Conservation (phyloP, 345 rosid genomes). For the Firmiana major region DNA sequence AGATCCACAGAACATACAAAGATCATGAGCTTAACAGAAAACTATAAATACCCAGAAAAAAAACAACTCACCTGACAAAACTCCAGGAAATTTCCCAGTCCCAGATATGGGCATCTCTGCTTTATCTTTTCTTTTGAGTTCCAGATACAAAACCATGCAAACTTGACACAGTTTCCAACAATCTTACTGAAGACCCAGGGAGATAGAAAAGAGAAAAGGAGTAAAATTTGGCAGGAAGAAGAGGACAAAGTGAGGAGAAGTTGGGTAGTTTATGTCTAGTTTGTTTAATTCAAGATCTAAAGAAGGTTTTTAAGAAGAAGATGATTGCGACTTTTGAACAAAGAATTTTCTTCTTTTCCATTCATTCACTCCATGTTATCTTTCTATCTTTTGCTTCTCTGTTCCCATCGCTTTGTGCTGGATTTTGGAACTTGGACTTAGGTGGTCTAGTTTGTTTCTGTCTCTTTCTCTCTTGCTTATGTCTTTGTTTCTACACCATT, state of each 20-base stretch:
- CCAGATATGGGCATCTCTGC: conserved; percentile 41
- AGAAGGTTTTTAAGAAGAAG: conserved; percentile 16
- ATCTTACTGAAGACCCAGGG: conserved; percentile 11
- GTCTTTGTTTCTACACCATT: neutral
- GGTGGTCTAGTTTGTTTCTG: neutral
- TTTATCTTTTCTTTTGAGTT: conserved; percentile 2
- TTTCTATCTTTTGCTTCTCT: neutral
- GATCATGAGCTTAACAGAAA: neutral
- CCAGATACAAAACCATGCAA: conserved; percentile 9
- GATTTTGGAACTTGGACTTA: neutral
- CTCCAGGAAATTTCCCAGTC: conserved; percentile 32
- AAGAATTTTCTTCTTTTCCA: conserved; percentile 10
- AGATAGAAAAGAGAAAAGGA: neutral
- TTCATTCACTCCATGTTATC: neutral
- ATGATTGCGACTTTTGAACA: conserved; percentile 48
- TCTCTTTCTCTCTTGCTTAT: neutral
- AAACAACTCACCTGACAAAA: conserved; percentile 41
- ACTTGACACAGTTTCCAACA: conserved; percentile 3
- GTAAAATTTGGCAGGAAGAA: neutral
- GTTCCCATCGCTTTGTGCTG: neutral
- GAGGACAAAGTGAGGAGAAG: conserved; percentile 12
- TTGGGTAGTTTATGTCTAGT: conserved; percentile 31
- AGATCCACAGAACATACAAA: conserved; percentile 19
- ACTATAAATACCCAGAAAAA: neutral
- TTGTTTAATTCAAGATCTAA: conserved; percentile 39